Evolutionary conservation across 306 rosid genomes (phyloP).

Genomic region (Trifolium pratense): DNA sequence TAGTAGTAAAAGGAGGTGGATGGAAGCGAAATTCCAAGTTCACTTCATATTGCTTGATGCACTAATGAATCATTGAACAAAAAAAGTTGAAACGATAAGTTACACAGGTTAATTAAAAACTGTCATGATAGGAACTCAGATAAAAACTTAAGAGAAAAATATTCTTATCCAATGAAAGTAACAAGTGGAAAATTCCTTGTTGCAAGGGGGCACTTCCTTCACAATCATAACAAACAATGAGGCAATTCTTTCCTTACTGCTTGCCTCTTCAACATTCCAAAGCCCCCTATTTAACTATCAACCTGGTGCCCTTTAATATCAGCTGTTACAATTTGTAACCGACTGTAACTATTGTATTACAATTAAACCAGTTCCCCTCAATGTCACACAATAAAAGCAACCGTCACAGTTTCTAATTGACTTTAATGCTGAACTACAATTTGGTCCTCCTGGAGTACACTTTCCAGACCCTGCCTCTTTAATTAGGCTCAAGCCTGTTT

Average conservation of each 20-base stretch:
- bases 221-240: neutral
- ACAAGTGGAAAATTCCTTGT: neutral
- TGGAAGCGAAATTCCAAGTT: neutral
- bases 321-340: neutral
- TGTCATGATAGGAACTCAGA: neutral
- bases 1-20: neutral
- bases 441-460: conserved; percentile 14
- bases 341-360: conserved; percentile 10
- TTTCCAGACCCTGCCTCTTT: neutral
- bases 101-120: conserved; percentile 3
- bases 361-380: neutral
- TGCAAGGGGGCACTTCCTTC: conserved; percentile 5
- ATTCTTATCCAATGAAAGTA: neutral
- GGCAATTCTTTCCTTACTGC: neutral
- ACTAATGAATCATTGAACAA: conserved; percentile 7
- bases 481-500: neutral
- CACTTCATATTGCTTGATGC: neutral
- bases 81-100: neutral
- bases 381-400: conserved; percentile 6
- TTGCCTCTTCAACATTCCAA: conserved; percentile 18
- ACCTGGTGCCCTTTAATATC: conserved; percentile 21
- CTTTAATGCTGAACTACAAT: neutral
- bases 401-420: neutral
- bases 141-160: neutral
- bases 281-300: neutral